phyloP scores from a whole-genome alignment of 1,284 basidiomycete species.

The Vanrija sp. region DNA sequence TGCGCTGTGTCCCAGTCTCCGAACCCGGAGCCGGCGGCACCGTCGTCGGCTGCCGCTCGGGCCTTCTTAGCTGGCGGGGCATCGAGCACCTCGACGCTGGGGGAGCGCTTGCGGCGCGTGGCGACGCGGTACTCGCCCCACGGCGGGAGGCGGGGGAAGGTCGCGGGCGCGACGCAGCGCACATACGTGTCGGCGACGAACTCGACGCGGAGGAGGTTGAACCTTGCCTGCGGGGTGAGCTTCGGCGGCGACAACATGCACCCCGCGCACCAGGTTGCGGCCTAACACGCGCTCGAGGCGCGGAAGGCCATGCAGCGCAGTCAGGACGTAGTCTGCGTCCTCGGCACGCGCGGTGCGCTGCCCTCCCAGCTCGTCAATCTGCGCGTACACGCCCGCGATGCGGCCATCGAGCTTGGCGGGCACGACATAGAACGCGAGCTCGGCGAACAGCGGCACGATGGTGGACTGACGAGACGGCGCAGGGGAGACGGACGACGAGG shows the following conservation, averaged over 20 bases:
- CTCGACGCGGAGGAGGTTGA: constrained; percentile 21
- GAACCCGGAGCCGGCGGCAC: background rate
- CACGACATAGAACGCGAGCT: constrained; percentile 40
- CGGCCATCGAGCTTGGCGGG: constrained; percentile 38
- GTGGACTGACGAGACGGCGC: background rate
- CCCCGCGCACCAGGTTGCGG: background rate
- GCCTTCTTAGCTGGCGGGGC: background rate
- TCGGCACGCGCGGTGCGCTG: constrained; percentile 18
- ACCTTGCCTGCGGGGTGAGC: background rate
- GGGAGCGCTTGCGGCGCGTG: background rate
- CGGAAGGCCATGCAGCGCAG: constrained; percentile 37
- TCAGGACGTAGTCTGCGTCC: constrained; percentile 31
- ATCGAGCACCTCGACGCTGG: constrained; percentile 6
- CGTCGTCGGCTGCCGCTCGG: background rate
- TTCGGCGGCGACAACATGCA: no score
- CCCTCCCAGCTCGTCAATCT: constrained; percentile 44
- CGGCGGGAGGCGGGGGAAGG: constrained; percentile 12
- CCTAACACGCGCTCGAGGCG: constrained; percentile 33
- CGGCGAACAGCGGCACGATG: constrained; percentile 37
- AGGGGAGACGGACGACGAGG: constrained; percentile 1
- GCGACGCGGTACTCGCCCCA: constrained; percentile 20
- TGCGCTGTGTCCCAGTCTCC: constrained; percentile 7
- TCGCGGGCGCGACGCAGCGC: background rate
- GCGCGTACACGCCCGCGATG: constrained; percentile 10
- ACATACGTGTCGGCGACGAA: constrained; percentile 34